phyloP scores from a whole-genome alignment of 2,329 filamentous ascomycete genomes.

The Talaromyces rugulosus region DNA sequence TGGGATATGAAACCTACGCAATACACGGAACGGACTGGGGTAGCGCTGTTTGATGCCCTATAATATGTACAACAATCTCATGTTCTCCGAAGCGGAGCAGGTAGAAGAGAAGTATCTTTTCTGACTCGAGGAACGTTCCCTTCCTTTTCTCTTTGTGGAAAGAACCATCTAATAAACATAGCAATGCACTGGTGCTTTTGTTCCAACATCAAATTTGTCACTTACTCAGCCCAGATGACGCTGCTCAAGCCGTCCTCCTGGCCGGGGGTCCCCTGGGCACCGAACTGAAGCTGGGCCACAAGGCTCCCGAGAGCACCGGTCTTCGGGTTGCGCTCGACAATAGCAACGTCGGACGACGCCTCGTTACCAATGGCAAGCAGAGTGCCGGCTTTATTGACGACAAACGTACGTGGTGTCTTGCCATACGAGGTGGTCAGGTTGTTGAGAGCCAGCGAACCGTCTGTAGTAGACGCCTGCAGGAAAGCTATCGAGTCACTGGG shows the following conservation, averaged over 20 bases:
- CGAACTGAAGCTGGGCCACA: conserved; percentile 28
- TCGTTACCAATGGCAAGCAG: conserved; percentile 65
- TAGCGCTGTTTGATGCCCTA: not conserved
- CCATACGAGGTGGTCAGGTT: conserved; percentile 62
- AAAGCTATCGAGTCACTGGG: conserved; percentile 22
- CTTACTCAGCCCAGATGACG: conserved; percentile 32
- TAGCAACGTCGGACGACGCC: conserved; percentile 54
- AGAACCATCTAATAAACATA: not conserved
- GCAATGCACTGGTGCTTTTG: not conserved
- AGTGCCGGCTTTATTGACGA: conserved; percentile 60
- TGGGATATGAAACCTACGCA: too few relatives aligned
- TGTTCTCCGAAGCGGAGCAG: too few relatives aligned
- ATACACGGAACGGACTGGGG: too few relatives aligned
- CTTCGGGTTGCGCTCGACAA: conserved; percentile 57
- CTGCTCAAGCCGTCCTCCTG: conserved; percentile 29
- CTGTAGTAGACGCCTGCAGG: conserved; percentile 21
- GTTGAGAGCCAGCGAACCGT: conserved; percentile 58
- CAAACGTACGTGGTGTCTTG: conserved; percentile 62
- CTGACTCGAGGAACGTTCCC: too few relatives aligned
- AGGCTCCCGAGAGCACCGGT: conserved; percentile 55
- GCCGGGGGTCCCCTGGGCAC: conserved; percentile 23
- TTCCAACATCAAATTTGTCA: not conserved
- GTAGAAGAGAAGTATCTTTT: too few relatives aligned
- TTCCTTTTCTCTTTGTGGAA: too few relatives aligned
- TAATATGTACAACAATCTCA: too few relatives aligned